These are phyloP conservation scores for Trichomonascaceae sp. DNA, from an alignment of 1,139 yeast genomes.

Conservation along the genomic window DNA sequence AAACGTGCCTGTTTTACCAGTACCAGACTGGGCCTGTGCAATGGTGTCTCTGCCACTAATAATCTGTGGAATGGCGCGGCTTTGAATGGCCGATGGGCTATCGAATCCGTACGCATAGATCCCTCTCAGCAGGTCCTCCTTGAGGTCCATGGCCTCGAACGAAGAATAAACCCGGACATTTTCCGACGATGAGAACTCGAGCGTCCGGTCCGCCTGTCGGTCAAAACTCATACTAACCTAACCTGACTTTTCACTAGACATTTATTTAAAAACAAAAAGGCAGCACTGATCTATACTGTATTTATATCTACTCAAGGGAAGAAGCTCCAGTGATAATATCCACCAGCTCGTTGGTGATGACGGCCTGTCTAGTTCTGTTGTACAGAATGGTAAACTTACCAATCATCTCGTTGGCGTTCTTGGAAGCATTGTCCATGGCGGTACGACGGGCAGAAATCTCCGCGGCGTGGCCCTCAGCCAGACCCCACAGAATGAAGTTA, in stretches of 20 bases:
- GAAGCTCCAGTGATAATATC: slow-evolving; percentile 99
- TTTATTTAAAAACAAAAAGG: not conserved
- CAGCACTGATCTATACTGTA: not conserved
- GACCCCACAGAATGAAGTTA: slow-evolving; percentile 78
- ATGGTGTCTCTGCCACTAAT: slow-evolving; percentile 93
- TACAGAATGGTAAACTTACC: slow-evolving; percentile 88
- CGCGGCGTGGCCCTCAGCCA: slow-evolving; percentile 97
- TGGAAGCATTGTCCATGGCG: slow-evolving; percentile 99
- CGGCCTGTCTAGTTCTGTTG: slow-evolving; percentile 99
- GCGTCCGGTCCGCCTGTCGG: not conserved
- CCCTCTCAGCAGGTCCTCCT: slow-evolving; percentile 32
- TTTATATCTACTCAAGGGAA: slow-evolving; percentile 59
- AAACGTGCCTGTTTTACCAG: slow-evolving; percentile 99
- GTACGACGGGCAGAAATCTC: slow-evolving; percentile 98
- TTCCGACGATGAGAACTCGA: not conserved
- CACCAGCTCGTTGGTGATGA: slow-evolving; percentile 97
- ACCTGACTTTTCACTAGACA: too few species aligned
- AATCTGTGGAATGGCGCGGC: slow-evolving; percentile 94
- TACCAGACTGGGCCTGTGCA: slow-evolving; percentile 99
- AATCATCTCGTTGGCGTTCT: slow-evolving; percentile 99
- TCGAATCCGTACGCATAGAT: slow-evolving; percentile 97
- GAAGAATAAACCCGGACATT: slow-evolving; percentile 7
- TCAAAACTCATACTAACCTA: not conserved
- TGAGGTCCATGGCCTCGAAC: slow-evolving; percentile 31
- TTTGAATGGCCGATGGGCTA: slow-evolving; percentile 95